phyloP scores from a whole-genome alignment of 768 basidiomycete genomes.

The Chalciporus piperatus region DNA sequence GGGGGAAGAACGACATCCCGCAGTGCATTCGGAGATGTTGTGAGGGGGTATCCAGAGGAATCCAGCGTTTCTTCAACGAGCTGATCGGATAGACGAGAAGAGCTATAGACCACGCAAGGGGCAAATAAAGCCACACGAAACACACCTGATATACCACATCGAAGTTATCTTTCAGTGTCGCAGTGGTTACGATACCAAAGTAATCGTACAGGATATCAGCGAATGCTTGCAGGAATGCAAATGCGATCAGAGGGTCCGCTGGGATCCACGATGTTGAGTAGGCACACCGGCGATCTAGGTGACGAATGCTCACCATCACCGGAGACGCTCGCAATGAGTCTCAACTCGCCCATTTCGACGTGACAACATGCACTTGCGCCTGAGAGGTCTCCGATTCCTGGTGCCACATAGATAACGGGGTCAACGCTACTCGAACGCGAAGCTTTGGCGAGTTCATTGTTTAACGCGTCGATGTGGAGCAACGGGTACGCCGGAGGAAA shows the following conservation, averaged over 20 bases:
- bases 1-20: slow-evolving; percentile 94
- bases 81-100: slow-evolving; percentile 34
- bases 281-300: too few species aligned
- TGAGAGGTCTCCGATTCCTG: slow-evolving; percentile 41
- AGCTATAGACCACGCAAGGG: too few species aligned
- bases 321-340: slow-evolving; percentile 77
- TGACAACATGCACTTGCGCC: slow-evolving; percentile 76
- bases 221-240: slow-evolving; percentile 86
- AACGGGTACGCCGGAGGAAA: slow-evolving; percentile 76
- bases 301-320: slow-evolving; percentile 66
- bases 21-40: slow-evolving; percentile 85
- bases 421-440: slow-evolving; percentile 56
- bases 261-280: not conserved
- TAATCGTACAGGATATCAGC: slow-evolving; percentile 82
- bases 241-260: slow-evolving; percentile 91
- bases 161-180: slow-evolving; percentile 85
- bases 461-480: slow-evolving; percentile 83
- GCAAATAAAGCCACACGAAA: not conserved
- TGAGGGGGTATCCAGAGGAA: slow-evolving; percentile 87
- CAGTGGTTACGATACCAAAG: slow-evolving; percentile 79
- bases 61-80: slow-evolving; percentile 95
- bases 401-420: slow-evolving; percentile 67
- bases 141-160: slow-evolving; percentile 91
- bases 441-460: slow-evolving; percentile 63
- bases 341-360: slow-evolving; percentile 70